Evolutionary conservation across 108 stramenopile genomes (phyloP), one percentile per base, ranked within the genome.

Genomic region (Cyclotella choctawhatcheeana): DNA sequence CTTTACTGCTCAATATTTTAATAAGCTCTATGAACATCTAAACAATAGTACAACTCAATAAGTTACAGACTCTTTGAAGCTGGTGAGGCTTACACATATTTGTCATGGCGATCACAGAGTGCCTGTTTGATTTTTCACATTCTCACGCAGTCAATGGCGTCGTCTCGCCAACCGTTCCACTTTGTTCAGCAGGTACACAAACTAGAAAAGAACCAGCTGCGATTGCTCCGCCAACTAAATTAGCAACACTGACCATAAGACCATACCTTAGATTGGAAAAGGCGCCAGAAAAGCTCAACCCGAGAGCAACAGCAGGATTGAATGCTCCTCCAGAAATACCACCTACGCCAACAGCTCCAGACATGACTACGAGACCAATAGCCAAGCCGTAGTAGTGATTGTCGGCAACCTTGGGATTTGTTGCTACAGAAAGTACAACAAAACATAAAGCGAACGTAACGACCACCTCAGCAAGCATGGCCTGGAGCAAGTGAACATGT

Each of bases 261-360:
- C 40, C 54, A 58, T 69, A 69, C 1, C 54, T 26, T 17, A 69
- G 27, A 44, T 69, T 69, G 10, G 54, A 37, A 55, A 69, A 58
- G 14, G 53, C 67, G 30, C 54, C 37, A 12, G 60, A 30, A 44
- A 77, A 44, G n/a, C 69, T 62, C 50, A 77, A 32, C 1, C 76
- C 76, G 14, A 77, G 48, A 30, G 76, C 58, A 5, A 77, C 76
- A 34, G 74, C 74, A 16, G 74, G 74, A 52, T 76, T 76, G 33
- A 76, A 76, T 26, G 74, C 67, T 22, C 67, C 74, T 44, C 74
- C 74, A 59, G 50, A 53, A 60, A 60, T 61, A 10, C 21, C 26
- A 48, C 74, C 74, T 12, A 69, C 68, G 8, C 53, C 27, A 16
- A 76, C 32, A 25, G 74, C 74, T 25, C 74, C 74, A 37, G 74